Base-by-base conservation (phyloP, 345 rosid species). In the Dipteronia dyeriana region DNA sequence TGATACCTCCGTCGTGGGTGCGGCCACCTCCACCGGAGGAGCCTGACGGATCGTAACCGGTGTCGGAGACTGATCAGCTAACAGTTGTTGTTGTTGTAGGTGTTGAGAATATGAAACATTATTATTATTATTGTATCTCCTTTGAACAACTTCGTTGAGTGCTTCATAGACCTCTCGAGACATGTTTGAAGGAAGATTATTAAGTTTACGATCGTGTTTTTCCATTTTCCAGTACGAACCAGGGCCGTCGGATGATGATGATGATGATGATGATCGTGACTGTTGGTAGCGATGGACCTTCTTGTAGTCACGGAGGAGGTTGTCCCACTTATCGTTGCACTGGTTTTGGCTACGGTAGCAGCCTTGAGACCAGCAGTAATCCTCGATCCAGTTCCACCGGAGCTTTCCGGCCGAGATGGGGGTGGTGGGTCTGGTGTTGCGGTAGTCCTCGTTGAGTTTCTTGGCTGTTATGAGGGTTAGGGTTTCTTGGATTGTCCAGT, bases 281-380 rank as follows among this genome's bases (percentile, higher is more conserved):
- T 59, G 63, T 31, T 84, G 77, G 62, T 79, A 81, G 4, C 79
- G 77, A 0, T 81, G 77, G 26, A 84, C 38, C 51, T 82, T 84
- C 75, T 84, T 84, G 81, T 77, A 82, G 73, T 84, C 87, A 6
- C 85, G 83, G 45, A 82, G 84, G 60, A 82, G 87, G 62, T 84
- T 84, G 11, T 84, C 87, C 87, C 87, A 84, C 80, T 84, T 82
- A 70, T 84, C 87, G 71, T 84, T 84, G 82, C 85, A 84, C 29
- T 84, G 87, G 83, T 84, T 84, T 53, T 84, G 87, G 83, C 81
- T 82, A 4, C 87, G 83, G 73, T 60, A 69, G 41, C 83, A 82
- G 16, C 81, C 85, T 20, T 84, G 76, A 3, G 65, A 75, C 85
- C 87, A 84, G 75, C 87, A 84, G 78, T 74, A 84, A 47, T 84